Percentiles rank a stretch among this genome's conserved stretches.
phyloP scores from a whole-genome alignment of 257 asterid species.

The Lycium barbarum region DNA sequence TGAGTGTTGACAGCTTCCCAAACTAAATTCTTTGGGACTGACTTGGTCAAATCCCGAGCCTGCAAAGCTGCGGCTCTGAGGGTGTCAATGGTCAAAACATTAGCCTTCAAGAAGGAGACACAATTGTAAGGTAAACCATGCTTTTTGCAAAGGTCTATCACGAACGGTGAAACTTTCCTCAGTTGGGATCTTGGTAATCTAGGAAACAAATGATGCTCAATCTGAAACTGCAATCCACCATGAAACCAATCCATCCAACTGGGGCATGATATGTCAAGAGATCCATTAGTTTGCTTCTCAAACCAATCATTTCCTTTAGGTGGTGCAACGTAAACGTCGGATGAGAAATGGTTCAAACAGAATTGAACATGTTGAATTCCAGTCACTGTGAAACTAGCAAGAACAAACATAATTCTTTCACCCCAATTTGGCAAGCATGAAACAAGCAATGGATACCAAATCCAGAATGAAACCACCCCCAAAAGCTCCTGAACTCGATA shows the following conservation, averaged over 20 bases:
- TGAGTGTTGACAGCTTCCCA: constrained; percentile 93
- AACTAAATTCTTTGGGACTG: constrained; percentile 70
- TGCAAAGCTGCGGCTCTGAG: constrained; percentile 70
- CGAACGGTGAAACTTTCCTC: constrained; percentile 68
- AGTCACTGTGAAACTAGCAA: constrained; percentile 60
- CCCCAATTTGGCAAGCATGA: constrained; percentile 72
- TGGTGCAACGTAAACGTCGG: constrained; percentile 63
- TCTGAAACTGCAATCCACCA: constrained; percentile 90
- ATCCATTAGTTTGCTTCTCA: constrained; percentile 80
- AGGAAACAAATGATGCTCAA: constrained; percentile 89
- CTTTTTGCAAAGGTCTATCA: constrained; percentile 82
- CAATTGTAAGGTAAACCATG: constrained; percentile 68
- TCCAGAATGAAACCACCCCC: constrained; percentile 76
- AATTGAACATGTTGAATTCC: constrained; percentile 87
- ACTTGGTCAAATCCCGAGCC: constrained; percentile 75
- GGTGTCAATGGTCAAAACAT: constrained; percentile 59
- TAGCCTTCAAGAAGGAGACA: constrained; percentile 77
- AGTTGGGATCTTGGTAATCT: constrained; percentile 77
- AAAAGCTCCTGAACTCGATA: constrained; percentile 56
- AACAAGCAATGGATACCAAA: constrained; percentile 82
- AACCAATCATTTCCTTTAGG: constrained; percentile 89
- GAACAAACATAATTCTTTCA: constrained; percentile 62
- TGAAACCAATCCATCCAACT: constrained; percentile 99
- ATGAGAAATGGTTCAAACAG: constrained; percentile 80
- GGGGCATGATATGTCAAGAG: constrained; percentile 61